Percentiles rank a stretch among this genome's conserved stretches.
phyloP scores from a whole-genome alignment of 257 asterid species.

The Solanum bukasovii region DNA sequence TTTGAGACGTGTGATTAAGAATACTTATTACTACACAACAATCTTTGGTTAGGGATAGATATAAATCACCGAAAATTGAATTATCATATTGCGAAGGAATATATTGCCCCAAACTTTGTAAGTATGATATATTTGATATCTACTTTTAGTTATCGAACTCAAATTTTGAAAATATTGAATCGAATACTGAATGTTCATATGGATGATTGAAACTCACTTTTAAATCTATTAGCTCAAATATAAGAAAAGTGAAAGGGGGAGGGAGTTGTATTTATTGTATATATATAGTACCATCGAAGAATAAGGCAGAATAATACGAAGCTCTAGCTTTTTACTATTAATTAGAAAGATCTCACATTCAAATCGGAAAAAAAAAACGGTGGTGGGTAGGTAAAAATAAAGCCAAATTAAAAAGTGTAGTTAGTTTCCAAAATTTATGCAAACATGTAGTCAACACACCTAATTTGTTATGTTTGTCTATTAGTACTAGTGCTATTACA shows the following conservation, averaged over 20 bases:
- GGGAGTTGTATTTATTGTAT: too few relatives aligned
- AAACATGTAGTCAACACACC: not conserved
- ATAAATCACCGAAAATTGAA: not conserved
- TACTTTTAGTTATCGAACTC: not conserved
- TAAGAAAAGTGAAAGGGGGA: too few relatives aligned
- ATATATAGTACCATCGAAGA: too few relatives aligned
- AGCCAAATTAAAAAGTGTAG: not conserved
- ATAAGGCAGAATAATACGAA: too few relatives aligned
- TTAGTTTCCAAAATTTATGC: not conserved
- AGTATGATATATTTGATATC: not conserved
- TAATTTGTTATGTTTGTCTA: not conserved
- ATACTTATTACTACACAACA: not conserved
- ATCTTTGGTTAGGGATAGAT: not conserved
- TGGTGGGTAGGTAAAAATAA: not conserved
- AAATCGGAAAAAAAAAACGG: fast-evolving
- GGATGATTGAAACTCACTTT: not conserved
- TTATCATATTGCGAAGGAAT: not conserved
- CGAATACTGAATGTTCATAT: not conserved
- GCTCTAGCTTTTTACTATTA: not conserved
- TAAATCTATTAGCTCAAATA: not conserved
- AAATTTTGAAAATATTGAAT: not conserved
- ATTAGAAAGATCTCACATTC: not conserved
- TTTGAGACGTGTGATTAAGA: fast-evolving
- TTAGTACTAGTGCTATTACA: not conserved
- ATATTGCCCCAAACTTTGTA: not conserved